phyloP scores from a whole-genome alignment of 805 yeast genomes.

The Saccharomycopsis olivae region DNA sequence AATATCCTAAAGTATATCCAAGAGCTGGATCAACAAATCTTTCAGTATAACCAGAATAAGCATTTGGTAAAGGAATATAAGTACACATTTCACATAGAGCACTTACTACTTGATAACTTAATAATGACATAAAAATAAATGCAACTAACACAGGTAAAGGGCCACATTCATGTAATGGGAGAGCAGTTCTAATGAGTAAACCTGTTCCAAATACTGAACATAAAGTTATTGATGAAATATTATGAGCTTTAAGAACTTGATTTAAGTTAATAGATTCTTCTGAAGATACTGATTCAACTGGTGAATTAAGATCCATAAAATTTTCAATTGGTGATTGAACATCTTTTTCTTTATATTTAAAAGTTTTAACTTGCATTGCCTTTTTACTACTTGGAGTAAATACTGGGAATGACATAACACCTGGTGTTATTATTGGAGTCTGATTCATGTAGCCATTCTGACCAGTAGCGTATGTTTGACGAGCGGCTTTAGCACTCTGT shows the following conservation, averaged over 20 bases:
- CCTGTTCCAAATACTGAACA: constrained; percentile 54
- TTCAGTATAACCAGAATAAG: constrained; percentile 52
- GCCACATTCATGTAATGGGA: constrained; percentile 53
- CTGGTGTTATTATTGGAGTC: constrained; percentile 7
- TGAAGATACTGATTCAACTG: too few species aligned
- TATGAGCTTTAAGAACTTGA: constrained; percentile 13
- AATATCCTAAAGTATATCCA: constrained; percentile 56
- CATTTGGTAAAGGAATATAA: constrained; percentile 55
- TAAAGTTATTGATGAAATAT: constrained; percentile 16
- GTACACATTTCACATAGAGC: constrained; percentile 75
- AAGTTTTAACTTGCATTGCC: neutral
- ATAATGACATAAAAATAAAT: constrained; percentile 25
- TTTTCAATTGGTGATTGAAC: neutral
- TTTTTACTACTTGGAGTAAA: neutral
- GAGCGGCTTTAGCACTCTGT: too few species aligned
- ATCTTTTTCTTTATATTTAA: neutral
- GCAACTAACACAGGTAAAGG: constrained; percentile 61
- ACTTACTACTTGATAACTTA: constrained; percentile 14
- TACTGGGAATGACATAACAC: neutral
- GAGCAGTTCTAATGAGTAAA: constrained; percentile 64
- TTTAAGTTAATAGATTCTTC: neutral
- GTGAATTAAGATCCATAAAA: too few species aligned
- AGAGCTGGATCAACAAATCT: constrained; percentile 48
- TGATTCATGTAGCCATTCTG: neutral
- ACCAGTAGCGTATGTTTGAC: too few species aligned